phyloP scores from a whole-genome alignment of 2,329 filamentous ascomycete genomes.

The Hypocreales sp. region DNA sequence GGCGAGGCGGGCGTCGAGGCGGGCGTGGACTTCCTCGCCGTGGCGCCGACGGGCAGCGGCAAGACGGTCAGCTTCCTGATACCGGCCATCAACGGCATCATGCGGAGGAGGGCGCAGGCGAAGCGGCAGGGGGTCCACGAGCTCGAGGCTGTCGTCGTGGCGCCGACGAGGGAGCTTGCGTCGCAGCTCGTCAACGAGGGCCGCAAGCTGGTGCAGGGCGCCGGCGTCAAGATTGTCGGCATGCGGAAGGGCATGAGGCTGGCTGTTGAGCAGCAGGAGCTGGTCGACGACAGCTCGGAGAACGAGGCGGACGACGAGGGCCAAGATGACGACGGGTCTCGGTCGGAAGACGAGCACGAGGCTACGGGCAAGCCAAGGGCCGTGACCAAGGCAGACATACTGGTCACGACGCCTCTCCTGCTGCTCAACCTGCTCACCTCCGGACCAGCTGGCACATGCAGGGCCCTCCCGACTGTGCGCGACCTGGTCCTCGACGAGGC shows the following conservation, averaged over 20 bases:
- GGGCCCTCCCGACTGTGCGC: slow-evolving; percentile 49
- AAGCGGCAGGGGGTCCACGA: slow-evolving; percentile 23
- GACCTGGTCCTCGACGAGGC: slow-evolving; percentile 82
- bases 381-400: slow-evolving; percentile 19
- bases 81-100: slow-evolving; percentile 64
- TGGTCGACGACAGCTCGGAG: slow-evolving; percentile 21
- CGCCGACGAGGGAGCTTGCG: slow-evolving; percentile 65
- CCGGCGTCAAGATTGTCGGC: slow-evolving; percentile 61
- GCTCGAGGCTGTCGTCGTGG: slow-evolving; percentile 55
- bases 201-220: slow-evolving; percentile 61
- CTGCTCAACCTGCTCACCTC: slow-evolving; percentile 57
- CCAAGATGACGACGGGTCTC: slow-evolving; percentile 14
- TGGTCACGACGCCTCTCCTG: slow-evolving; percentile 34
- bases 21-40: slow-evolving; percentile 61
- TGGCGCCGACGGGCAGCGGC: slow-evolving; percentile 90
- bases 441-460: slow-evolving; percentile 25
- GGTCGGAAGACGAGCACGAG: slow-evolving; percentile 20
- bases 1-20: slow-evolving; percentile 17
- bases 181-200: slow-evolving; percentile 75
- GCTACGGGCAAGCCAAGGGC: slow-evolving; percentile 12
- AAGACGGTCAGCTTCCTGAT: slow-evolving; percentile 93
- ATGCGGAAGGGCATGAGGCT: slow-evolving; percentile 79
- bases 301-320: slow-evolving; percentile 12
- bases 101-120: slow-evolving; percentile 36
- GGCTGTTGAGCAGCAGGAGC: slow-evolving; percentile 27